A percentile compares a stretch with the other conserved stretches of the same genome.
These are phyloP conservation scores for Talaromyces sp. DNA, from an alignment of 2,329 filamentous ascomycete genomes.

Conservation along the genomic window DNA sequence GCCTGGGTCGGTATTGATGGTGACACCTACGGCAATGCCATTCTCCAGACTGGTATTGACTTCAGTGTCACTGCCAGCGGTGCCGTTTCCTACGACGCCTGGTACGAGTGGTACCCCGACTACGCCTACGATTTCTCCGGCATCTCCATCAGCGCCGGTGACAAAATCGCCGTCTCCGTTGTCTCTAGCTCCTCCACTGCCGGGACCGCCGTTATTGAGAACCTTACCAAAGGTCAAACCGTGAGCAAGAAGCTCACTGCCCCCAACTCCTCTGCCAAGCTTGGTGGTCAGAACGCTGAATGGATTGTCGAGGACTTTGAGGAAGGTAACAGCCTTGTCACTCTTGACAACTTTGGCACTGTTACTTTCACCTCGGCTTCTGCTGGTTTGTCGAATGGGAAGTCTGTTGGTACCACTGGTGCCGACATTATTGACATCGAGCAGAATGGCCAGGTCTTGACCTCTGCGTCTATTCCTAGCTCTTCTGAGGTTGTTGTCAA, in stretches of 20 bases:
- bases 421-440: constrained; percentile 49
- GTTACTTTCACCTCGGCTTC: constrained; percentile 41
- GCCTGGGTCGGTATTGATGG: constrained; percentile 64
- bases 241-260: constrained; percentile 55
- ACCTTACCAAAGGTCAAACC: constrained; percentile 52
- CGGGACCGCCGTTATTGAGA: constrained; percentile 52
- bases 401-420: constrained; percentile 33
- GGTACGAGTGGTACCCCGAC: constrained; percentile 63
- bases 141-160: constrained; percentile 47
- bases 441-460: constrained; percentile 41
- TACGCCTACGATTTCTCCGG: constrained; percentile 54
- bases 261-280: constrained; percentile 33
- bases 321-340: constrained; percentile 39
- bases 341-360: constrained; percentile 50
- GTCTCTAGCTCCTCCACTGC: constrained; percentile 43
- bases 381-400: constrained; percentile 25
- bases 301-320: constrained; percentile 63
- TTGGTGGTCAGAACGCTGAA: constrained; percentile 59
- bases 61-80: constrained; percentile 48
- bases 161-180: constrained; percentile 45
- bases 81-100: constrained; percentile 51
- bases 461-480: constrained; percentile 29
- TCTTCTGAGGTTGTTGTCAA: constrained; percentile 30
- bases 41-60: constrained; percentile 60
- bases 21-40: constrained; percentile 54